Evolutionary conservation across 352 stramenopile genomes (phyloP).

Genomic region (Thraustotheca clavata): DNA sequence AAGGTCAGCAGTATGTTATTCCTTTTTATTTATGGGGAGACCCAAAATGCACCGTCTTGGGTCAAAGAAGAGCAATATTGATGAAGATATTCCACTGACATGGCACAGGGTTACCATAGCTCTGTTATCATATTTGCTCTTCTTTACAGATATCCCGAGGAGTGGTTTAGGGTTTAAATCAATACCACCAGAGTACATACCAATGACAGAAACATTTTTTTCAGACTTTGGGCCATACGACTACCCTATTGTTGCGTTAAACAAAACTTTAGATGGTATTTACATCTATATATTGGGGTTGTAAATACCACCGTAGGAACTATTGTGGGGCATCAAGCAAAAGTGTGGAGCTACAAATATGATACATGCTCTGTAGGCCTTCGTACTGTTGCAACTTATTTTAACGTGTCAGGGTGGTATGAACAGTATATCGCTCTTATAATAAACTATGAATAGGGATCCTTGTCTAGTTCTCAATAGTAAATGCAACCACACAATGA

Average conservation of each 20-base stretch:
- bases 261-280: neutral
- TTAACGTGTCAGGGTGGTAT: neutral
- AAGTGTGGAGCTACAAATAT: conserved; percentile 6
- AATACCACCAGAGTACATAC: neutral
- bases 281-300: neutral
- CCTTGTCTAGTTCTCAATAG: neutral
- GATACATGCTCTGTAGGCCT: neutral
- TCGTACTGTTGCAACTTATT: neutral
- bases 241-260: neutral
- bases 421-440: neutral
- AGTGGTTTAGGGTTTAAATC: conserved; percentile 3
- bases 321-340: neutral
- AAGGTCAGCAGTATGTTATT: too few relatives aligned
- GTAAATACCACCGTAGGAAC: neutral
- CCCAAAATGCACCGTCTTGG: neutral
- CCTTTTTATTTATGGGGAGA: neutral
- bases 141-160: conserved; percentile 11
- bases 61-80: neutral
- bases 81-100: neutral
- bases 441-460: neutral
- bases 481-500: neutral
- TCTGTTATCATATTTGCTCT: neutral
- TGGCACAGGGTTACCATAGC: neutral
- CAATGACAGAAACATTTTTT: neutral
- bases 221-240: conserved; percentile 1